Evolutionary conservation across 2,329 filamentous ascomycete genomes (phyloP), one percentile per base, ranked within the genome.

Genomic region (Pyrenophora tritici-repentis): DNA sequence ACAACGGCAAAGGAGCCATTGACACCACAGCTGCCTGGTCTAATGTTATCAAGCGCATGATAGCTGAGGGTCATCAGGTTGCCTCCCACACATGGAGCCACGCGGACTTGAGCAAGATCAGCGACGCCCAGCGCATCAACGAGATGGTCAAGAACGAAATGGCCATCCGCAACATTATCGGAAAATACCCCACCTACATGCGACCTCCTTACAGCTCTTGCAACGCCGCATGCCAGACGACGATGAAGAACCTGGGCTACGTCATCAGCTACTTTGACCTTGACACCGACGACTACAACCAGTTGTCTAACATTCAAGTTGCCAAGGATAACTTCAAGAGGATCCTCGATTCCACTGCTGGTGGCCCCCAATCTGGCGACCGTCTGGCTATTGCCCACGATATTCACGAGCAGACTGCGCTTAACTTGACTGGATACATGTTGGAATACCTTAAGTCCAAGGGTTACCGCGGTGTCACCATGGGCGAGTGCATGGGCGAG

Each of bases 221-320:
- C 63, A 63, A 58, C 12, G 39, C 18, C 13, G 73, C 71, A 4
- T 79, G 76, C 65, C 67, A 73, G 56, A 57, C 60, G 14, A 67
- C 74, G 35, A 57, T 77, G 60, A 65, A 71, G 35, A 68, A 60
- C 42, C 65, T 86, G 44, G 81, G 81, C 47, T 86, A 85, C 73
- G 82, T 83, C 60, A 75, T 85, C 62, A 81, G 83, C 57, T 86
- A 83, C 60, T 78, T 85, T 62, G 81, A 86, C 58, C 70, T 86
- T 31, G 84, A 86, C 63, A 79, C 83, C 1, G 79, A 83, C 31
- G 58, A 72, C 50, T 73, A 73, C 58, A 66, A 69, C 53, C 67
- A 73, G 37, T 58, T 70, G 35, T 64, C 62, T 14, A 65, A 60
- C 24, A 73, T 72, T 29, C 65, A 71, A 48, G 70, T 70, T 29